Base-by-base conservation (phyloP, 2,329 filamentous ascomycete genomes). In the Stagonosporopsis tanaceti region DNA sequence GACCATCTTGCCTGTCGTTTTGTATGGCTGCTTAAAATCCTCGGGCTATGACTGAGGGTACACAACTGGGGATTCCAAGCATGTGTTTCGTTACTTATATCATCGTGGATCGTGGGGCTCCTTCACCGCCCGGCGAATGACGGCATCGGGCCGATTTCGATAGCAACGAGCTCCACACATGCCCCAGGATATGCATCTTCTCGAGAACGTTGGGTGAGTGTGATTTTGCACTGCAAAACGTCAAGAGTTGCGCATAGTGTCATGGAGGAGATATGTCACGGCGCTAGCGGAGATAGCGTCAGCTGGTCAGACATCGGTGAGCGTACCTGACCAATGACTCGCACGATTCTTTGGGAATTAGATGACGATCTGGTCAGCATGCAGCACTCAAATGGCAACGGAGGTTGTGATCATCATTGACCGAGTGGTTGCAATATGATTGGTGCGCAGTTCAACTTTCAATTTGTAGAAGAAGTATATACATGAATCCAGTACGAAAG, bases 1-100 rank as follows among this genome's bases (percentile, higher is more conserved):
- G 44, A 76, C 72, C 73, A 75, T 75, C 3, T 20, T 48, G 44
- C 1, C 15, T 38, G 27, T 17, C 30, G 1, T 28, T 32, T 25
- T 20, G 24, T 28, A 27, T 1, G 4, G n/a, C 6, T 37, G 17
- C 27, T 12, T 15, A n/a, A 14, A n/a, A 4, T 14, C 4, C 14
- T 34, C 11, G 32, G 8, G 32, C 32, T 34, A 14, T 9, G 34
- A 15, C 6, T 40, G 38, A 32, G 17, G 9, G 6, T 42, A 2
- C 20, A 24, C 8, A 24, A 37, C 4, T 12, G 4, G 11, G 15
- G 22, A 34, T 4, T 34, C 7, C 2, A 34, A 11, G 20, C 24
- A 27, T 24, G 7, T 9, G 38, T 28, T 14, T 50, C 30, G 39
- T 37, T n/a, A 45, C 39, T 44, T 53, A 53, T 53, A 53, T 37